phyloP scores from a whole-genome alignment of 345 rosid genomes.

The Citrus unshiu region DNA sequence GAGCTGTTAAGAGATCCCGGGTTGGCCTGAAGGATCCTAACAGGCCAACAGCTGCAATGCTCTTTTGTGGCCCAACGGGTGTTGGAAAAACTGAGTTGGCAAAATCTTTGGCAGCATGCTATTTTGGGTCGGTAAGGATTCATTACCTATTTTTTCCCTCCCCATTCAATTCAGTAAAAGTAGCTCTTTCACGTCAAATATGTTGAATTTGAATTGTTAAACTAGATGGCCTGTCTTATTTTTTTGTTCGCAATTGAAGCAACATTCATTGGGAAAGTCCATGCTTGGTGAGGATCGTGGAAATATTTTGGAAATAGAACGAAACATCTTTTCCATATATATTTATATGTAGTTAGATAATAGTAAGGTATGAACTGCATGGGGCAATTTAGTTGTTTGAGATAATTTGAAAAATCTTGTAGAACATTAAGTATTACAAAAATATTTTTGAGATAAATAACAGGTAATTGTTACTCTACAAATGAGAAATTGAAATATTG shows the following conservation, averaged over 20 bases:
- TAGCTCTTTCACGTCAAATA: neutral
- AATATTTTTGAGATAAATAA: neutral
- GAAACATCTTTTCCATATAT: neutral
- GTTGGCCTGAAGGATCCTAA: slow-evolving; percentile 87
- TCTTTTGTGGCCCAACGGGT: slow-evolving; percentile 98
- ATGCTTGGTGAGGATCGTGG: neutral
- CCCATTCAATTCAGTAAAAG: neutral
- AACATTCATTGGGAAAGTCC: neutral
- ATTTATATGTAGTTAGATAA: neutral
- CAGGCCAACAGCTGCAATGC: slow-evolving; percentile 94
- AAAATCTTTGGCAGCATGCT: slow-evolving; percentile 79
- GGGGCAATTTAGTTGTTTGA: neutral
- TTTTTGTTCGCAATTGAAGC: neutral
- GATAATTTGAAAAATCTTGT: neutral
- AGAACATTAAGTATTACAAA: neutral
- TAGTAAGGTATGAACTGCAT: too few species aligned
- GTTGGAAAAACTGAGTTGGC: slow-evolving; percentile 96
- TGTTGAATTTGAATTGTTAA: neutral
- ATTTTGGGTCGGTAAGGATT: slow-evolving; percentile 85
- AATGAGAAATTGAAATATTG: neutral
- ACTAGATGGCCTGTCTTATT: neutral
- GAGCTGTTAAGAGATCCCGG: slow-evolving; percentile 95
- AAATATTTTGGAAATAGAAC: neutral
- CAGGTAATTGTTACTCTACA: neutral
- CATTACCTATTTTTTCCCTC: neutral